Evolutionary conservation across 208 protist genomes (phyloP).

Genomic region (Trypanosomatidae sp.): DNA sequence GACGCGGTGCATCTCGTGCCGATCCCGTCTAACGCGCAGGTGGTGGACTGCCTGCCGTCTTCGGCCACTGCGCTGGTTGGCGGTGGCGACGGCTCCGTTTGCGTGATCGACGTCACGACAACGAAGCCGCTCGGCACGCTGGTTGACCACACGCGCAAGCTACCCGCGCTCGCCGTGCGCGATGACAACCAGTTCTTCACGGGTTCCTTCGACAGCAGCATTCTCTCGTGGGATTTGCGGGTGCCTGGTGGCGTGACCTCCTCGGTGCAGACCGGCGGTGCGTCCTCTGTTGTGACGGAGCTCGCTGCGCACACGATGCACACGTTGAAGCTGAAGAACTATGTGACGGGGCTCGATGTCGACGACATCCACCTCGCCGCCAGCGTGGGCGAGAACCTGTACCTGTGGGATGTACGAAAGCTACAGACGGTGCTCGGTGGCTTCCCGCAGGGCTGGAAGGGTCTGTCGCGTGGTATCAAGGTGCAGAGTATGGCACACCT

Average conservation of each 20-base stretch:
- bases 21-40: slow-evolving; percentile 68
- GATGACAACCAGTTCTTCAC: slow-evolving; percentile 81
- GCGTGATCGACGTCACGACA: slow-evolving; percentile 49
- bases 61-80: slow-evolving; percentile 54
- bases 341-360: slow-evolving; percentile 80
- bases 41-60: slow-evolving; percentile 58
- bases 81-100: slow-evolving; percentile 74
- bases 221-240: slow-evolving; percentile 83
- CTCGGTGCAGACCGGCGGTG: slow-evolving; percentile 17
- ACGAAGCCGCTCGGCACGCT: slow-evolving; percentile 30
- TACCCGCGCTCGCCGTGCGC: slow-evolving; percentile 67
- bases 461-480: slow-evolving; percentile 73
- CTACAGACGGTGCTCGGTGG: slow-evolving; percentile 71
- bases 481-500: slow-evolving; percentile 44
- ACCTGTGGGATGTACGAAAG: slow-evolving; percentile 82
- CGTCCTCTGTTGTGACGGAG: slow-evolving; percentile 10
- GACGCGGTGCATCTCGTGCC: slow-evolving; percentile 38
- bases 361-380: slow-evolving; percentile 76
- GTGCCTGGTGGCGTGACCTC: slow-evolving; percentile 40
- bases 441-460: slow-evolving; percentile 78
- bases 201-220: slow-evolving; percentile 75
- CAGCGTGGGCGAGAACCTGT: slow-evolving; percentile 80
- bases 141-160: slow-evolving; percentile 68
- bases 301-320: slow-evolving; percentile 49
- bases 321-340: slow-evolving; percentile 78